Evolutionary conservation across 2,329 filamentous ascomycete genomes (phyloP), one percentile per base, ranked within the genome.

Genomic region (Hypoxylon sp.): DNA sequence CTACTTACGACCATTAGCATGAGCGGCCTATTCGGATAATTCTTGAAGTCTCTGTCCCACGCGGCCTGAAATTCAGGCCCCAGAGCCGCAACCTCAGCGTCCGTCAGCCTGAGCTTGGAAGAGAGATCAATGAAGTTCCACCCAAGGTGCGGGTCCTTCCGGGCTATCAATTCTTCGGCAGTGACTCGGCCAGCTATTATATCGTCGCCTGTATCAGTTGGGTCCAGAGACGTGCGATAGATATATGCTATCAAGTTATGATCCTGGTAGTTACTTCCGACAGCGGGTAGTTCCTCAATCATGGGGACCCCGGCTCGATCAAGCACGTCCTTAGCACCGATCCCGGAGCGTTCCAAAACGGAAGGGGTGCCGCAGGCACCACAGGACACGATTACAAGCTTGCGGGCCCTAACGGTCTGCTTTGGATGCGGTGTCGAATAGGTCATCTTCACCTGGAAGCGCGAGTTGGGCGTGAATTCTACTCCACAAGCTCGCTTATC

Each of bases 281-380:
- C 83, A 17, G 84, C 84, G 0, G 85, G 83, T 2, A 89, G 78
- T 65, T 87, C 81, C 11, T 83, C 79, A 2, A 87, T 75, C 1
- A 85, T 75, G 2, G 83, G 79, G 8, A 90, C 83, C 1, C 84
- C 84, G 0, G 78, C 80, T 13, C 71, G 68, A 31, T 76, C 67
- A 13, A 83, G 75, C 10, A 89, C 77, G 1, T 83, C 79, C 0
- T 81, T 78, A 48, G 82, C 80, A n/a, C 88, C 88, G 1, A 92
- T 73, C 6, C 90, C 90, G 0, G 89, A 91, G 19, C 89, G 80
- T 74, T 91, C 88, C 0, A 92, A 83, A 1, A 91, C 81, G 0
- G 79, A 77, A 0, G 88, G 87, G 0, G 87, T 86, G 1, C 85
- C 84, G 5, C 84, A 80, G 0, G 86, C 83, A 10, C 88, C 88